These are phyloP conservation scores for Heliamphora pulchella DNA, from an alignment of 179 eudicot species.

Conservation along the genomic window DNA sequence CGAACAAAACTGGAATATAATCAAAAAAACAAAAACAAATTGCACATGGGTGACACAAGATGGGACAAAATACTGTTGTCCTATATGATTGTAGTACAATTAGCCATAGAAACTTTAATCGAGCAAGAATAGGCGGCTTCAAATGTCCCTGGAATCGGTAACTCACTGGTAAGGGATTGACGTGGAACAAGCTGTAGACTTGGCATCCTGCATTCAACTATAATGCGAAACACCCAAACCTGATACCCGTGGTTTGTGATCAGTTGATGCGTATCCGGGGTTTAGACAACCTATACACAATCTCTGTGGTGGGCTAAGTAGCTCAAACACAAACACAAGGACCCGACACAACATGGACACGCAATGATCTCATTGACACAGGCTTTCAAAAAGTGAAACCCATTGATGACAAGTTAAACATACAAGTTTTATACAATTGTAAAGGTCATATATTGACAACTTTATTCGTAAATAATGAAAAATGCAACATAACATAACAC, in stretches of 20 bases:
- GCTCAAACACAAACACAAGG: too few species aligned
- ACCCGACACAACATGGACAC: too few species aligned
- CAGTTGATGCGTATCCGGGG: background rate
- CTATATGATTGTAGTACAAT: background rate
- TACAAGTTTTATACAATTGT: too few species aligned
- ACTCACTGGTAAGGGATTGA: background rate
- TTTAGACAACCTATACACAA: background rate
- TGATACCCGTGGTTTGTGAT: background rate
- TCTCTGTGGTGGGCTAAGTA: background rate
- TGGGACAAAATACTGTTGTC: background rate
- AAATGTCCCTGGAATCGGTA: background rate
- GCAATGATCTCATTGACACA: too few species aligned
- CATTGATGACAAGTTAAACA: too few species aligned
- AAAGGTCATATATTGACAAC: too few species aligned
- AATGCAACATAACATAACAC: too few species aligned
- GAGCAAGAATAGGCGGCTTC: background rate
- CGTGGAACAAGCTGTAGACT: background rate
- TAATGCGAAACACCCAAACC: background rate
- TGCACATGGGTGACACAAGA: too few species aligned
- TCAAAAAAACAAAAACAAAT: background rate
- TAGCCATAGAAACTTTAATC: background rate
- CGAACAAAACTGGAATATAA: background rate
- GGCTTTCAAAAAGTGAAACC: too few species aligned
- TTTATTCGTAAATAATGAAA: too few species aligned
- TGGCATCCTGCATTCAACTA: too few species aligned